Evolutionary conservation across 1,284 basidiomycete genomes (phyloP), one percentile per base, ranked within the genome.

Genomic region (Rhodotorula sp.): DNA sequence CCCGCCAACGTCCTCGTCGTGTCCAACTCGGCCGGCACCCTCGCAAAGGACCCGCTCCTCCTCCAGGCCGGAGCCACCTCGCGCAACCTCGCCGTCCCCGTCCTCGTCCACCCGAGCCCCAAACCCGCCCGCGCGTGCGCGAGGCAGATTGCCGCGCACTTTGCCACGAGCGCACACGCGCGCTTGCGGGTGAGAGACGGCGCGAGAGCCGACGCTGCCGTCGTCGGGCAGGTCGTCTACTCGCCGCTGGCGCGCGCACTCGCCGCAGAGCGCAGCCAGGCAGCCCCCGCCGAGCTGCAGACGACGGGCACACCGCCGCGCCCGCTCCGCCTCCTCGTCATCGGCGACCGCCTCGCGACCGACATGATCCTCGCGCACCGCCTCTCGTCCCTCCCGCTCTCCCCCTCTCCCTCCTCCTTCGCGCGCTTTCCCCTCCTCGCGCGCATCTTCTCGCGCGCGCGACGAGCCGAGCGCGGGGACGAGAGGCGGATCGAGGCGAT

Each of bases 321-420:
- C 12, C 48, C 14, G 67, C 64, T 77, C 70, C 80, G 71, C 25
- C 84, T 97, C 48, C 82, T 97, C 70, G 82, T 97, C 25, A 87
- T 98, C 16, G 95, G 95, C 1, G 95, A 98, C 82, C 86, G 95
- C 16, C 83, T 95, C 54, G 91, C 95, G 78, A 98, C 95, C 0
- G 95, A 98, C 81, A 84, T 95, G 25, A 87, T 97, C 57, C 85
- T 97, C 79, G 90, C 93, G 9, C 90, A 91, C 75, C 88, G 92
- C 4, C 81, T 86, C 58, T 79, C 80, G 7, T 65, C 74, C 44
- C 73, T 79, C 17, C 74, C 77, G 23, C 75, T 82, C 19, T 70
- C 76, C 0, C 62, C 64, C 48, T 19, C 66, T 16, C 41, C 45
- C 7, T 53, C n/a, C 3, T 21, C 60, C 3, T 3, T 46, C 12